phyloP scores from a whole-genome alignment of 352 stramenopile species.

The Sclerospora graminicola region DNA sequence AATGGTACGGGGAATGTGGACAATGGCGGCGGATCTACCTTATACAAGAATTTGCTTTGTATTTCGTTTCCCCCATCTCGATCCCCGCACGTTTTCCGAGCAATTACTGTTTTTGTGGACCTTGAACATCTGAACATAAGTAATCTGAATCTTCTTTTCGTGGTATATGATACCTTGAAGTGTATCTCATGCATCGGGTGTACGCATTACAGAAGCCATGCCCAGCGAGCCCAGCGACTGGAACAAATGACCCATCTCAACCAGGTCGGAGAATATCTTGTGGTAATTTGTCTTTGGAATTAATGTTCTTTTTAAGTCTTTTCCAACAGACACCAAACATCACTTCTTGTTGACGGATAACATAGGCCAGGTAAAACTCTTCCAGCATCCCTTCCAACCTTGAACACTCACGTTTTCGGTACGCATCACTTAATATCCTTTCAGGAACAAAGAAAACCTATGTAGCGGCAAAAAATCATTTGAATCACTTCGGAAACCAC shows the following conservation, averaged over 20 bases:
- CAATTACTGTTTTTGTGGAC: slow-evolving; percentile 7
- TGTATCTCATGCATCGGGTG: slow-evolving; percentile 22
- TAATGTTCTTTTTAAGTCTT: slow-evolving; percentile 29
- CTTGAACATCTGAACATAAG: slow-evolving; percentile 18
- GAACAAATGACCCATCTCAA: slow-evolving; percentile 58
- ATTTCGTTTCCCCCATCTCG: slow-evolving; percentile 29
- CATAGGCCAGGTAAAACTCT: no score
- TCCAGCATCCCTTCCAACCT: no score
- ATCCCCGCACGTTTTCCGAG: slow-evolving; percentile 9
- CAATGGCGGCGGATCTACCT: slow-evolving; percentile 53
- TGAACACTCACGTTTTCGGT: no score
- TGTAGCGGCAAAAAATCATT: no score
- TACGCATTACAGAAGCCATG: slow-evolving; percentile 40
- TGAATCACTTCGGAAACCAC: no score
- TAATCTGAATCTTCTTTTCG: slow-evolving; percentile 56
- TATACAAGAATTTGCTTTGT: slow-evolving; percentile 67
- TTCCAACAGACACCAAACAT: slow-evolving; percentile 50
- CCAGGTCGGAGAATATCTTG: slow-evolving; percentile 47
- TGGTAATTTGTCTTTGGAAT: slow-evolving; percentile 40
- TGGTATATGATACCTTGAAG: slow-evolving; percentile 40
- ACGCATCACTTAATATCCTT: no score
- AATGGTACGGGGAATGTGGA: slow-evolving; percentile 46
- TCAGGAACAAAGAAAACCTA: no score
- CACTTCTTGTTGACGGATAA: slow-evolving; percentile 52
- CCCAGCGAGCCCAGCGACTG: slow-evolving; percentile 68